A percentile compares a stretch with the other conserved stretches of the same genome.
phyloP scores from a whole-genome alignment of 2,329 filamentous ascomycete genomes.

The Venturia pyrina region DNA sequence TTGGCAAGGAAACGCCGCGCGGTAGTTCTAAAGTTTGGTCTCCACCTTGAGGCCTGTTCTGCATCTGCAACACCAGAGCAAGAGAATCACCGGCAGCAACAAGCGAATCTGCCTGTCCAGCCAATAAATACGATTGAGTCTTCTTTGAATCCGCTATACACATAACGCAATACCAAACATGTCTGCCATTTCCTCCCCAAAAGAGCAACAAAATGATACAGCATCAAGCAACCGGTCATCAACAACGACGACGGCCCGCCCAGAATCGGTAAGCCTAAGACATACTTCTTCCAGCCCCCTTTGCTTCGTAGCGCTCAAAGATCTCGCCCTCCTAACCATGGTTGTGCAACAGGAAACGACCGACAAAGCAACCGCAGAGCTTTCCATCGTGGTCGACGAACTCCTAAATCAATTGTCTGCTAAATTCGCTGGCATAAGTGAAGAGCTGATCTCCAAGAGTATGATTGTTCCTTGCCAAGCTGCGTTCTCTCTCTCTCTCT shows the following conservation, averaged over 20 bases:
- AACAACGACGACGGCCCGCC: not conserved
- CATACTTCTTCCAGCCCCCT: not conserved
- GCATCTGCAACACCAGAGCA: not conserved
- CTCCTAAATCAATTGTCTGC: conserved; percentile 72
- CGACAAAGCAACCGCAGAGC: conserved; percentile 49
- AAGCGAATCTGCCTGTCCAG: too few species aligned
- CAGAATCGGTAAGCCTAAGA: not conserved
- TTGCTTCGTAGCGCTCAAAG: not conserved
- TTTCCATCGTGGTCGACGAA: conserved; percentile 74
- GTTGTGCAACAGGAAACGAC: conserved; percentile 13
- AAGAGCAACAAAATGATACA: not conserved
- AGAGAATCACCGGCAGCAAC: not conserved
- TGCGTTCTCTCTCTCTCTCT: not conserved
- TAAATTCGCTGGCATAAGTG: conserved; percentile 77
- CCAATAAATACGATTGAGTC: too few species aligned
- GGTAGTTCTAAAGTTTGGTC: not conserved
- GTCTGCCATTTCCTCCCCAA: not conserved
- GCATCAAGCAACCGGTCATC: conserved; percentile 1
- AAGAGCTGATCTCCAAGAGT: conserved; percentile 86
- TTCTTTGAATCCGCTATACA: too few species aligned
- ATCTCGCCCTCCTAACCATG: not conserved
- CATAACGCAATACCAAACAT: not conserved
- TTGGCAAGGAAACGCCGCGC: not conserved
- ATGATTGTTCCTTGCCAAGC: conserved; percentile 22
- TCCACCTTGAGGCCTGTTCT: not conserved